Evolutionary conservation across 2,329 filamentous ascomycete genomes (phyloP), one percentile per base, ranked within the genome.

Genomic region (Chrysoporthe austroafricana): DNA sequence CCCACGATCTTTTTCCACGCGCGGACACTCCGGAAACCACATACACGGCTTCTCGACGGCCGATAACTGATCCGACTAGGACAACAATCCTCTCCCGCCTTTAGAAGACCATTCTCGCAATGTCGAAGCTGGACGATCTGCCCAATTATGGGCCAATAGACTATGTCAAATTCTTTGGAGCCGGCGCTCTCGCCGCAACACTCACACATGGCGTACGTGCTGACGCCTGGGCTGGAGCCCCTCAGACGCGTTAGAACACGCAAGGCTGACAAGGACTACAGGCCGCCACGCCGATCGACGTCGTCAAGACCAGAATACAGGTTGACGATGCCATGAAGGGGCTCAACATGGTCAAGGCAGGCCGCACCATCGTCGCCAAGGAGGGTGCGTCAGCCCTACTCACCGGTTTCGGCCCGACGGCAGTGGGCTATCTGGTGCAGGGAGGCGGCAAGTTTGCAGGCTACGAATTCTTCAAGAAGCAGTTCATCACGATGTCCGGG

Each of bases 381-480:
- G 93, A 96, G 82, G 93, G 93, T 77, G 88, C 91, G 71, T 88
- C 89, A 71, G 92, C 92, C 71, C 86, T 96, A 73, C 85, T 93
- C 76, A 96, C 93, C 21, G 93, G 93, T 76, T 91, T 93, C 80
- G 93, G 93, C 70, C 93, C 93, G 71, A 96, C 93, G 70, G 90
- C 90, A 69, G 92, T 93, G 66, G 93, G 93, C 77, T 96, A 96
- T 83, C 91, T 96, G 81, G 89, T 96, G 68, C 93, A 96, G 82
- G 93, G 93, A 77, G 92, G 92, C 73, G 91, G 91, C 85, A 96
- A 96, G 84, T 96, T 96, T 81, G 91, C 92, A 76, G 93, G 93
- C 75, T 96, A 96, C 82, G 93, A 96, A 82, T 92, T 93, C 85
- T 96, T 96, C 90, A 96, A 96, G 87, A 91, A 95, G 83, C 88